Base-by-base conservation (phyloP, 306 rosid genomes). In the Crataegus laevigata region DNA sequence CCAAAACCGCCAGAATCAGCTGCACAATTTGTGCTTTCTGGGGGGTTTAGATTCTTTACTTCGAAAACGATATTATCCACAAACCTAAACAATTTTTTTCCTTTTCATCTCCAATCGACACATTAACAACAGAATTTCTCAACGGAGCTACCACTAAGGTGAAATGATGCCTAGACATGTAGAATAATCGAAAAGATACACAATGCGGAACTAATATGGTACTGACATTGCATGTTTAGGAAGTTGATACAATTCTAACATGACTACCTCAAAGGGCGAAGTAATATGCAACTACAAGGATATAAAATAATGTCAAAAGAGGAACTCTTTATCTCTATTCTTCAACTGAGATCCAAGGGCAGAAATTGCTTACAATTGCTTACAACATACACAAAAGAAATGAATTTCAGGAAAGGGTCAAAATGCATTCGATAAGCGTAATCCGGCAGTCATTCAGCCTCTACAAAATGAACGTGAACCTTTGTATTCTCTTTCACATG, bases 391-490 rank as follows among this genome's bases (percentile, higher is more conserved):
- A 30, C 54, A 66, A 69, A 59, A 75, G 50, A 75, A 28, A 78
- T 42, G n/a, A 51, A 57, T 66, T 71, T 55, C 66, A n/a, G 50
- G 24, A 34, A 70, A 11, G 67, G 75, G 59, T 58, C 74, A 74
- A 76, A 57, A 57, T 34, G 69, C 72, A 76, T 68, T 68, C 59
- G 3, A 29, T 14, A 50, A 75, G 25, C 66, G 76, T 75, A 64
- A 68, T 59, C 72, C 40, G n/a, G 12, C 43, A 12, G 65, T 26
- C 58, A 15, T 40, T 47, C 80, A 65, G 71, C 85, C 80, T 71
- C 57, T 28, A 29, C 80, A 71, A 66, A 60, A 61, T 69, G 68
- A 78, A 36, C 9, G 24, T 22, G 32, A 21, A 52, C 50, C 42
- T 40, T 32, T 32, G 59, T 13, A 57, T 34, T 64, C 43, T 57